Evolutionary conservation across 305 asterid genomes (phyloP).

Genomic region (Fraxinus sp.): DNA sequence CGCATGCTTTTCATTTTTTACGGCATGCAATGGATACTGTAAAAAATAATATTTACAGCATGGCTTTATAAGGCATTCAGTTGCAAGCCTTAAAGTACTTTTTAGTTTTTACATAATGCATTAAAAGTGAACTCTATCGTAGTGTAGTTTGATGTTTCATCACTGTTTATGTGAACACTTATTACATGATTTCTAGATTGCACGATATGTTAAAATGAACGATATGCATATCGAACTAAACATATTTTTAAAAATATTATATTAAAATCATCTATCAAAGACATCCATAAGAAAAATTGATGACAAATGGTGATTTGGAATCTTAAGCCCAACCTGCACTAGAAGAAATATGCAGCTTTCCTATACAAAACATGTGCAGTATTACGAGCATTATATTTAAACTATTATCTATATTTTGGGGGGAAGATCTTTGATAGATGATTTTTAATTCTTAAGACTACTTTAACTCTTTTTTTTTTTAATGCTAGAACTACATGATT

Average conservation of each 20-base stretch:
- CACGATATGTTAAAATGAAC: too few relatives aligned
- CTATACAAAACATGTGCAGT: background rate
- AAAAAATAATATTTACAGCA: too few relatives aligned
- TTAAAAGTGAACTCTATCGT: too few relatives aligned
- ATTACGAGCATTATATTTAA: background rate
- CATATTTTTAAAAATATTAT: background rate
- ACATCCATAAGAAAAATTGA: background rate
- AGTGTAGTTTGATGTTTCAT: background rate
- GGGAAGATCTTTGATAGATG: background rate
- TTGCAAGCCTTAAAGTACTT: too few relatives aligned
- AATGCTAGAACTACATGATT: background rate
- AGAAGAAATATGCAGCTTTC: background rate
- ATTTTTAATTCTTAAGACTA: too few relatives aligned
- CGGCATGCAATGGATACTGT: too few relatives aligned
- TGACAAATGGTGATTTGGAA: background rate
- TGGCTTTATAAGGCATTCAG: too few relatives aligned
- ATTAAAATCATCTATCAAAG: background rate
- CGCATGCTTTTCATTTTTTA: too few relatives aligned
- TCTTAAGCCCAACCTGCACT: background rate
- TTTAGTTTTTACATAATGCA: too few relatives aligned
- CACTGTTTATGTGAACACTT: background rate
- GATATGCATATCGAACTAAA: background rate
- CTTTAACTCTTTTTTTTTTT: background rate
- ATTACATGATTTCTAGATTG: background rate
- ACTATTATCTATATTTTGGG: background rate